Percentiles rank a stretch among this genome's conserved stretches.
phyloP scores from a whole-genome alignment of 495 filamentous ascomycete species.

The Podospora pseudopauciseta region DNA sequence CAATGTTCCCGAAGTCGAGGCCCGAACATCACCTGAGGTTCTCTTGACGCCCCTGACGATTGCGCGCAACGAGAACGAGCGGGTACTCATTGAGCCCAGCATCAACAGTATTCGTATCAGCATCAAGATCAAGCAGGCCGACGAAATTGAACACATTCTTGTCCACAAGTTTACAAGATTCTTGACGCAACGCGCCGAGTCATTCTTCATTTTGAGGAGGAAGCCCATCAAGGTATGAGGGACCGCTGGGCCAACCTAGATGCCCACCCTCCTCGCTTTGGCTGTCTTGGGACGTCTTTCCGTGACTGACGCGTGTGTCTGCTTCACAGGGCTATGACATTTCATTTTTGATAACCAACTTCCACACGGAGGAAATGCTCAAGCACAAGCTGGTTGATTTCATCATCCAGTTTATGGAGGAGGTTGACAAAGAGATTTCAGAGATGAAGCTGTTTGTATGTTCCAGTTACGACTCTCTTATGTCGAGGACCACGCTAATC shows the following conservation, averaged over 20 bases:
- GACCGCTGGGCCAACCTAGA: constrained; percentile 4
- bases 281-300: too few relatives aligned
- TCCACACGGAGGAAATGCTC: constrained; percentile 95
- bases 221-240: constrained; percentile 82
- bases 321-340: constrained; percentile 88
- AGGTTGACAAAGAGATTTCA: constrained; percentile 98
- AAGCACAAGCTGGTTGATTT: constrained; percentile 99
- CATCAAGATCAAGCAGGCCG: constrained; percentile 98
- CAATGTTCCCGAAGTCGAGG: constrained; percentile 97
- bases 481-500: constrained; percentile 4
- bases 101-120: constrained; percentile 93
- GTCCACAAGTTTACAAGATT: constrained; percentile 98
- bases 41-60: constrained; percentile 87
- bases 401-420: constrained; percentile 98
- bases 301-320: background rate
- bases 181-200: constrained; percentile 91
- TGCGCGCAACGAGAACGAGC: constrained; percentile 91
- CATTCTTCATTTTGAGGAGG: constrained; percentile 92
- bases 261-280: background rate
- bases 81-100: constrained; percentile 87
- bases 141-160: constrained; percentile 95
- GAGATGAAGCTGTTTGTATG: constrained; percentile 99
- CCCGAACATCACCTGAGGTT: constrained; percentile 84
- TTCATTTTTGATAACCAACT: constrained; percentile 96
- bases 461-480: constrained; percentile 6